phyloP scores from a whole-genome alignment of 1,284 basidiomycete species.

The Malassezia yamatoensis region DNA sequence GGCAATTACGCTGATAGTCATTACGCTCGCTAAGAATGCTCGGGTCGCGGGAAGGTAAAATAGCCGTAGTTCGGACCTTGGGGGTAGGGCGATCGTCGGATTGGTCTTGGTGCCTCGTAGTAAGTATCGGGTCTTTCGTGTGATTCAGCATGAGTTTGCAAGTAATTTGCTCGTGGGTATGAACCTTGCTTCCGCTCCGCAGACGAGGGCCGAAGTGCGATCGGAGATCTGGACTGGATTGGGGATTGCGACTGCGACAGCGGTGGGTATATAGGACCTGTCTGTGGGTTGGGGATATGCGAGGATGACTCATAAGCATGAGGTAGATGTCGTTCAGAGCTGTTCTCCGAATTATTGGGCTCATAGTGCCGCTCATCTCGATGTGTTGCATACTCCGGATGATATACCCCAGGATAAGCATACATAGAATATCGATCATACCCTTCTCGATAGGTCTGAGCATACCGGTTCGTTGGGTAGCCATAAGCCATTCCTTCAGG shows the following conservation, averaged over 20 bases:
- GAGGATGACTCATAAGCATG: too few relatives aligned
- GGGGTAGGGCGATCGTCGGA: not conserved
- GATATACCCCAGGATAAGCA: not conserved
- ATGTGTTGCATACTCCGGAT: not conserved
- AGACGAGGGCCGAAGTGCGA: not conserved
- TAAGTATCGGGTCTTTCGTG: not conserved
- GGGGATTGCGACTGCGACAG: not conserved
- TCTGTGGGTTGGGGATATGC: too few relatives aligned
- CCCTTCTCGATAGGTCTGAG: slow-evolving; percentile 10
- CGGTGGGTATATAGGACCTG: too few relatives aligned
- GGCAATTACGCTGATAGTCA: too few relatives aligned
- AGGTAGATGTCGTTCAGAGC: too few relatives aligned
- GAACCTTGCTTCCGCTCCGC: not conserved
- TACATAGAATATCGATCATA: slow-evolving; percentile 2
- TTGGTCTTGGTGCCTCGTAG: not conserved
- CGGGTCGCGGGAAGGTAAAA: not conserved
- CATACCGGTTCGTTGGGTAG: not conserved
- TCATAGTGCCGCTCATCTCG: not conserved
- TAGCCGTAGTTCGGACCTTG: not conserved
- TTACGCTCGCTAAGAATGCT: not conserved
- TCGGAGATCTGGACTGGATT: not conserved
- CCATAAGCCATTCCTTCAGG: not conserved
- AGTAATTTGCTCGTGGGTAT: not conserved
- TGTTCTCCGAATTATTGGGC: not conserved
- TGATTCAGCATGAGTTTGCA: not conserved